Base-by-base conservation (phyloP, 2,329 filamentous ascomycete species). In the Apiospora rasikravindrae region DNA sequence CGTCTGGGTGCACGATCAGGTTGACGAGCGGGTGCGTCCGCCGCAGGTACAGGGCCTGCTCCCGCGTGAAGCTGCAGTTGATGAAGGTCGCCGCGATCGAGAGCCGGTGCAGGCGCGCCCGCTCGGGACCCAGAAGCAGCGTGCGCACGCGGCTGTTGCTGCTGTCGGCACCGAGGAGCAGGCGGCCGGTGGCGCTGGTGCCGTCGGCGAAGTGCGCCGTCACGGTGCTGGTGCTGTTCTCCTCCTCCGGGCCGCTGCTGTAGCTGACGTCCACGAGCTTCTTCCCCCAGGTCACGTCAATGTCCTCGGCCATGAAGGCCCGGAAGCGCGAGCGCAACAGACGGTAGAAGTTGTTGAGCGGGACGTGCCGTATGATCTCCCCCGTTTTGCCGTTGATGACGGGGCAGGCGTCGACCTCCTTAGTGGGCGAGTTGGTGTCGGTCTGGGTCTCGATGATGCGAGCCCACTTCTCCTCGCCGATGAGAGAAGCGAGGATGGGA, bases 71-170 rank as follows among this genome's bases (percentile, higher is more conserved):
- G 24, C 75, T 81, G 6, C 81, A 78, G 69, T 85, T 84, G 19
- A 86, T 79, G 71, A 86, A 86, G 0, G 84, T 85, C 11, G 85
- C 83, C 3, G 80, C 82, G 70, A 85, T 83, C 2, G 84, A 83
- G 8, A 88, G 77, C 29, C 76, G 78, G 73, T 81, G 82, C 40
- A 84, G 80, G 37, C 77, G 72, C 2, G 80, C 79, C 1, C 61
- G 51, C 69, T 79, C 73, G 5, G 78, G 69, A 7, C 79, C 81
- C 4, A 84, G 73, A 5, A 84, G 76, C 45, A 76, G 57, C 11
- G 70, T 71, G 29, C 81, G 74, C 13, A 80, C 77, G 0, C 64
- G 67, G 67, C 81, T 82, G 33, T 78, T 77, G 45, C 78, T 74
- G 14, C 80, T 80, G 73, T 83, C 82, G 37, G 81, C 79, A 14